Evolutionary conservation across 129 eudicot species (phyloP), one percentile per base, ranked within the genome.

Genomic region (Lactuca saligna): DNA sequence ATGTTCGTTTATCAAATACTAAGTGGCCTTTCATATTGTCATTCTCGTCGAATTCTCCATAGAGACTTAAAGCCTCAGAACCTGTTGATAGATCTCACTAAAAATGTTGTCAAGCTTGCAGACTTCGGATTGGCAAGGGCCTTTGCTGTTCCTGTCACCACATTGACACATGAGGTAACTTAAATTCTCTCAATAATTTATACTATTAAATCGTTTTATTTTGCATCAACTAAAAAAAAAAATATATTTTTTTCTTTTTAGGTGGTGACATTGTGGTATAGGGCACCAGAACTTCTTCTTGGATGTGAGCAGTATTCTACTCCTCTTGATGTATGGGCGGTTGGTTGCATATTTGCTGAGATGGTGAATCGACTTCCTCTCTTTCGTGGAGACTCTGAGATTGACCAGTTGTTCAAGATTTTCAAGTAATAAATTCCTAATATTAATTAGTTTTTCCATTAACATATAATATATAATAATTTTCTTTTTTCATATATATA

Each of bases 301-400:
- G 96, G 96, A 66, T 86, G 90, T 12, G 90, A 85, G 54, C 88
- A 89, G 82, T 93, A 93, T 72, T 89, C 96, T 35, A 93, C 98
- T 66, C 96, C 98, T n/a, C 95, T 93, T 57, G 98, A 93, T 78
- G 82, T 93, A 66, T 93, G 98, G 98, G 89, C 98, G 15, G 88
- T 93, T 49, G 98, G 98, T 63, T 93, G 98, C 68, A 93, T 93
- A 72, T 93, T 93, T 85, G 98, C 98, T 77, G 98, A 93, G 76
- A 93, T 93, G 98, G 95, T 89, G 75, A 93, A 81, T 77, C 88
- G 78, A 71, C 78, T 61, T 25, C 96, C 98, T 15, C 81, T 93
- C 81, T 93, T 93, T 83, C 96, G 91, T 7, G 98, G 98, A 34
- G 96, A 89, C 70, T 89, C 98, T 72, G 98, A 89, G 79, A 93